phyloP scores from a whole-genome alignment of 2,329 filamentous ascomycete genomes.

The Tetracladium maxilliforme region DNA sequence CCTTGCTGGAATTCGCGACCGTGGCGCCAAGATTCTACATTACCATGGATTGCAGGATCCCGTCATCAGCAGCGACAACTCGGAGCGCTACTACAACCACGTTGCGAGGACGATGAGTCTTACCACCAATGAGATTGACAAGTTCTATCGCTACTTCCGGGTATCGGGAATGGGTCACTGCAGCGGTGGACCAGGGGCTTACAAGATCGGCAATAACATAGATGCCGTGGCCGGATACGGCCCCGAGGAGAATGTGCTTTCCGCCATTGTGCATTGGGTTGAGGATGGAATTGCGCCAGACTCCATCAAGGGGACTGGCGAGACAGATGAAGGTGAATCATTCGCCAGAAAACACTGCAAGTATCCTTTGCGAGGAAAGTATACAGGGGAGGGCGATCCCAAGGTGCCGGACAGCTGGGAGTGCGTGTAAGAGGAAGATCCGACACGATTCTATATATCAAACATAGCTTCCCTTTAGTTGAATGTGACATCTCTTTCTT shows the following conservation, averaged over 20 bases:
- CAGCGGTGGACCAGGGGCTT: slow-evolving; percentile 27
- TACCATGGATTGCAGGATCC: slow-evolving; percentile 9
- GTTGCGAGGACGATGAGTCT: slow-evolving; percentile 25
- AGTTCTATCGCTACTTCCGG: slow-evolving; percentile 33
- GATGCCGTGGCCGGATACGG: slow-evolving; percentile 12
- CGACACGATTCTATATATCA: too few species aligned
- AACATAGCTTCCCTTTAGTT: too few species aligned
- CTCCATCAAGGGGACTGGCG: slow-evolving; percentile 7
- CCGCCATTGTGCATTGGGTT: slow-evolving; percentile 30
- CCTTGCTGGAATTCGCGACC: slow-evolving; percentile 8
- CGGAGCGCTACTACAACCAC: slow-evolving; percentile 30
- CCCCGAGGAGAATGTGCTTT: slow-evolving; percentile 26
- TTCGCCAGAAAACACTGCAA: slow-evolving; percentile 9
- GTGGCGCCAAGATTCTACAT: slow-evolving; percentile 9
- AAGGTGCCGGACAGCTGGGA: slow-evolving; percentile 8
- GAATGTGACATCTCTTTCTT: too few species aligned
- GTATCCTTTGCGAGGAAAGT: slow-evolving; percentile 9
- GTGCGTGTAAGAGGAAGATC: too few species aligned
- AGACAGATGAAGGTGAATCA: slow-evolving; percentile 5
- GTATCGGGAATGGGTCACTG: slow-evolving; percentile 37
- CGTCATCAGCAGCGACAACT: slow-evolving; percentile 24
- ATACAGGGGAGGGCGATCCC: slow-evolving; percentile 5
- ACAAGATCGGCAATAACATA: slow-evolving; percentile 11
- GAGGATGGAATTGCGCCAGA: slow-evolving; percentile 24
- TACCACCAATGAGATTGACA: slow-evolving; percentile 16